Percentiles rank a stretch among this genome's conserved stretches.
These are phyloP conservation scores for Clavariopsis aquatica DNA, from an alignment of 495 filamentous ascomycete genomes.

Conservation along the genomic window DNA sequence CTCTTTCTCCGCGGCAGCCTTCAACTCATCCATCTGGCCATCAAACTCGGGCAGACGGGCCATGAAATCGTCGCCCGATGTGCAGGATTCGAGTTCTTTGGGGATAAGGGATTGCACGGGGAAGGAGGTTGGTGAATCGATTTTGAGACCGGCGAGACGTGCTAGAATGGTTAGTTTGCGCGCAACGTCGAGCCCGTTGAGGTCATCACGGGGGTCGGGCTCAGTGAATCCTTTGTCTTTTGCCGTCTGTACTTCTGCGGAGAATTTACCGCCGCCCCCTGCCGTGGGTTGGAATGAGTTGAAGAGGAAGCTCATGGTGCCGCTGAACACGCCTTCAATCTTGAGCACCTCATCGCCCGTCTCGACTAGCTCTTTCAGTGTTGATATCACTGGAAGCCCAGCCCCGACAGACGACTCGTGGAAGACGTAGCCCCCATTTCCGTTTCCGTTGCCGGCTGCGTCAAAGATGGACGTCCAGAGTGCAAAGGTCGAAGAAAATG, in stretches of 20 bases:
- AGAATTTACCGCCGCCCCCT: conserved; percentile 67
- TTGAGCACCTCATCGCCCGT: conserved; percentile 84
- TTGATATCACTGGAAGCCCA: conserved; percentile 87
- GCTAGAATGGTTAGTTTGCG: conserved; percentile 96
- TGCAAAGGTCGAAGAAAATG: conserved; percentile 72
- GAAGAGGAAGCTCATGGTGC: conserved; percentile 95
- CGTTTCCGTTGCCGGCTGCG: conserved; percentile 50
- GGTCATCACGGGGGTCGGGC: conserved; percentile 91
- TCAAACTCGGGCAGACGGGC: conserved; percentile 74
- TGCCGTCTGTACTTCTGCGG: conserved; percentile 81
- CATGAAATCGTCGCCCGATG: conserved; percentile 80
- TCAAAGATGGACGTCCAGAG: conserved; percentile 83
- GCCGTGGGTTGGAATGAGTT: conserved; percentile 72
- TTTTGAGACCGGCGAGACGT: conserved; percentile 72
- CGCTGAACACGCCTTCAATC: conserved; percentile 96
- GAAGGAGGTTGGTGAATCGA: conserved; percentile 78
- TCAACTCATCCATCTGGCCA: conserved; percentile 76
- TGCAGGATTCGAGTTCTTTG: conserved; percentile 69
- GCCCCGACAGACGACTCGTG: conserved; percentile 94
- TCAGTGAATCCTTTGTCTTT: conserved; percentile 96
- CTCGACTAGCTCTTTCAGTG: conserved; percentile 81
- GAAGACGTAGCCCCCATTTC: conserved; percentile 73
- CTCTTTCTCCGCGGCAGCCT: conserved; percentile 72
- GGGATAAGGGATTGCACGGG: conserved; percentile 92
- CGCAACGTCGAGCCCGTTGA: conserved; percentile 95